phyloP scores from a whole-genome alignment of 192 early-diverging fungal species.

The Coemansia brasiliensis region DNA sequence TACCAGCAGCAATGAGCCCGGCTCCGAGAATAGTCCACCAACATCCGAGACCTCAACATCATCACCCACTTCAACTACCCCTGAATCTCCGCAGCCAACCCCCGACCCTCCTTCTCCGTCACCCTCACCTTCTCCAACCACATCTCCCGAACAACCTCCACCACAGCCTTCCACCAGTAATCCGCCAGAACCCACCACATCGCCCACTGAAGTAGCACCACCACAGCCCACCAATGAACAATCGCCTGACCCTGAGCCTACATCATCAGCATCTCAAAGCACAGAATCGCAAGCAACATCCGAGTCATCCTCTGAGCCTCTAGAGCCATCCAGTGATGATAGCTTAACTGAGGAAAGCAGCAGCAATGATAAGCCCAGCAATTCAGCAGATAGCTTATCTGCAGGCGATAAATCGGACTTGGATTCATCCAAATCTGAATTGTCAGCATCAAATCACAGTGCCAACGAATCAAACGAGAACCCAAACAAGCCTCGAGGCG shows the following conservation, averaged over 20 bases:
- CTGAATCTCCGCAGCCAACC: background rate
- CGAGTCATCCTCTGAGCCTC: background rate
- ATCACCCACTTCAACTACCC: background rate
- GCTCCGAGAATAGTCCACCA: background rate
- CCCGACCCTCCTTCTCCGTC: background rate
- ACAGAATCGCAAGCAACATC: background rate
- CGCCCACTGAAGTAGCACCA: background rate
- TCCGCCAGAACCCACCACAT: background rate
- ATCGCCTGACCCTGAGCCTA: background rate
- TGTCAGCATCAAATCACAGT: background rate
- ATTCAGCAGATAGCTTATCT: background rate
- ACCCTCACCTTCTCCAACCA: background rate
- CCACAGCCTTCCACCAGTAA: slow-evolving; percentile 1
- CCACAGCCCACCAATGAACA: background rate
- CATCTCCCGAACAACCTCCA: background rate
- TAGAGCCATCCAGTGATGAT: background rate
- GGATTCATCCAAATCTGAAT: slow-evolving; percentile 1
- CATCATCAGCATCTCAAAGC: too few species aligned
- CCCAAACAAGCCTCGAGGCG: background rate
- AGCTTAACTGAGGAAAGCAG: slow-evolving; percentile 5
- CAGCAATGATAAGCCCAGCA: background rate
- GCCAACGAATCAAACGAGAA: background rate
- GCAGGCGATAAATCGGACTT: background rate
- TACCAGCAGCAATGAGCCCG: too few species aligned
- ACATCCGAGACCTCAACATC: background rate